Conservation (phyloP, 2,329 filamentous ascomycete genomes). For the Orbilia oligospora region DNA sequence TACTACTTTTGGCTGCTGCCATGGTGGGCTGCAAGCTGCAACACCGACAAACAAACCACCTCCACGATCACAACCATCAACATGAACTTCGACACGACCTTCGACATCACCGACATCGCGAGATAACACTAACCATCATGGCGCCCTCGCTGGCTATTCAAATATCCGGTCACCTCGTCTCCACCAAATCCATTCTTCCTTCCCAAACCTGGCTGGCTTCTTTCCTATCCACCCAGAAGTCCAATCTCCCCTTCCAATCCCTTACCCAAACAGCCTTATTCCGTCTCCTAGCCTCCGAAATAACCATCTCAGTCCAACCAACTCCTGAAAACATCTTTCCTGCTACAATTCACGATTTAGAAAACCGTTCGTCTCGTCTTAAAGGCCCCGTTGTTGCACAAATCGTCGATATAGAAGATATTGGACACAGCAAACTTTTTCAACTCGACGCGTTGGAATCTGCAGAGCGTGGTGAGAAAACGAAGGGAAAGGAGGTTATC, state of each 20-base stretch:
- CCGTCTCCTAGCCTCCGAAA: constrained; percentile 82
- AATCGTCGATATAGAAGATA: constrained; percentile 87
- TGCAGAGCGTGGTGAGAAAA: constrained; percentile 79
- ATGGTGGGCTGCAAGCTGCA: neutral
- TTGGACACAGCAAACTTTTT: constrained; percentile 84
- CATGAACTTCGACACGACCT: neutral
- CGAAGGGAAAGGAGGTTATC: constrained; percentile 84
- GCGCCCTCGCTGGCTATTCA: constrained; percentile 36
- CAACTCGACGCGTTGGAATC: constrained; percentile 87
- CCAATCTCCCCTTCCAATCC: constrained; percentile 53
- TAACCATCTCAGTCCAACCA: constrained; percentile 75
- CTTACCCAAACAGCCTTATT: constrained; percentile 68
- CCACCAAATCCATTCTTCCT: constrained; percentile 51
- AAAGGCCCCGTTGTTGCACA: constrained; percentile 79
- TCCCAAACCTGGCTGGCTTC: constrained; percentile 55
- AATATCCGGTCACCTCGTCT: constrained; percentile 51
- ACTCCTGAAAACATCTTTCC: constrained; percentile 72
- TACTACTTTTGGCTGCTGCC: neutral
- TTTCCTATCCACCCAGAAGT: constrained; percentile 53
- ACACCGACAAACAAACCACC: neutral
- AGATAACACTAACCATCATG: constrained; percentile 9
- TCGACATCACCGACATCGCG: constrained; percentile 1
- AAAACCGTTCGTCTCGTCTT: constrained; percentile 73
- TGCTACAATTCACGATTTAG: constrained; percentile 71
- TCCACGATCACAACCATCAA: neutral